These are phyloP conservation scores for Naganishia albida DNA, from an alignment of 1,284 basidiomycete species.

Conservation along the genomic window DNA sequence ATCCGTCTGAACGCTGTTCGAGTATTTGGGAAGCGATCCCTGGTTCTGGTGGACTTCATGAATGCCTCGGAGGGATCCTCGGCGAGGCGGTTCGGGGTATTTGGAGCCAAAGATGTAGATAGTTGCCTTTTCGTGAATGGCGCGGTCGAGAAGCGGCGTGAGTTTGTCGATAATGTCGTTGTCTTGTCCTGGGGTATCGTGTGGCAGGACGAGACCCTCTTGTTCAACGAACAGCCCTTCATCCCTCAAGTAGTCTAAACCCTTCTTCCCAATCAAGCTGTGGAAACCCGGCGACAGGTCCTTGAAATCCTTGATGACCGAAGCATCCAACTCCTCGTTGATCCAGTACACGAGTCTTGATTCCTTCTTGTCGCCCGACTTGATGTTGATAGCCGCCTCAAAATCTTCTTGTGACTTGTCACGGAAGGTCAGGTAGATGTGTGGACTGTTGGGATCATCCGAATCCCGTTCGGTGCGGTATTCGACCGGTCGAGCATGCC, in stretches of 20 bases:
- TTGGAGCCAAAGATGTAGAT: constrained; percentile 26
- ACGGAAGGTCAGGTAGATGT: constrained; percentile 17
- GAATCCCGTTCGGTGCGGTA: background rate
- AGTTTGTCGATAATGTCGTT: constrained; percentile 28
- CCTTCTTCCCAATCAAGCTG: constrained; percentile 1
- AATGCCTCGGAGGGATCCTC: background rate
- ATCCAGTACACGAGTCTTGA: constrained; percentile 24
- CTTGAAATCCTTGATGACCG: constrained; percentile 11
- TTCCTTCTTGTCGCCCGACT: constrained; percentile 14
- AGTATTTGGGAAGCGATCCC: constrained; percentile 10
- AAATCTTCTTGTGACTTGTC: constrained; percentile 9
- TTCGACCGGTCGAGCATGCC: constrained; percentile 14
- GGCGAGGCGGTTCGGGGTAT: background rate
- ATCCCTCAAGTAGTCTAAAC: constrained; percentile 17
- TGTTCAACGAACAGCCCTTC: constrained; percentile 2
- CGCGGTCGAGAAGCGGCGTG: constrained; percentile 18
- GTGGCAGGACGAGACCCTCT: background rate
- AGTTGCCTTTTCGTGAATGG: constrained; percentile 21
- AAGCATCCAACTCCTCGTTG: constrained; percentile 7
- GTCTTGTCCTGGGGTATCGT: constrained; percentile 19
- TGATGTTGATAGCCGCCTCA: constrained; percentile 26
- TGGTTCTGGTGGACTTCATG: constrained; percentile 29
- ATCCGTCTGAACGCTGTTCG: constrained; percentile 20
- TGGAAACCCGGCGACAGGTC: constrained; percentile 14
- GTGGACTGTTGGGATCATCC: constrained; percentile 20